phyloP scores from a whole-genome alignment of 257 asterid species.

The Striga asiatica region DNA sequence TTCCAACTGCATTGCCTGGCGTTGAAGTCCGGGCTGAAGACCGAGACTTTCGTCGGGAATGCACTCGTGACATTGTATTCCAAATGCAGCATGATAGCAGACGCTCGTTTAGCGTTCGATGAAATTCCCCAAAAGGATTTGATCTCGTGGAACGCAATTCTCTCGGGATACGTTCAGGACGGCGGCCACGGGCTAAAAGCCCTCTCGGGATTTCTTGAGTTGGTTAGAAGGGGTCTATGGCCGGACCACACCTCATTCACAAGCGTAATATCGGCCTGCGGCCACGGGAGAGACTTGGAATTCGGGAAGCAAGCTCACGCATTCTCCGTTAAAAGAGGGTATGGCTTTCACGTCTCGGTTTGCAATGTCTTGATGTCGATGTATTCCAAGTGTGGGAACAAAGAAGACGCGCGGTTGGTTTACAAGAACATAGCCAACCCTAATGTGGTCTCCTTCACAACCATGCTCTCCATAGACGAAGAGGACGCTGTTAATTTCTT shows the following conservation, averaged over 20 bases:
- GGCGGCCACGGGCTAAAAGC: conserved; percentile 53
- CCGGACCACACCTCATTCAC: conserved; percentile 72
- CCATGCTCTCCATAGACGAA: conserved; percentile 60
- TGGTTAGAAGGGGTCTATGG: conserved; percentile 41
- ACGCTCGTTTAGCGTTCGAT: conserved; percentile 48
- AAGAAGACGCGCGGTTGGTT: conserved; percentile 39
- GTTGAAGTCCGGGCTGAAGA: conserved; percentile 40
- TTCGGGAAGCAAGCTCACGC: conserved; percentile 67
- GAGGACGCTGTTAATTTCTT: conserved; percentile 45
- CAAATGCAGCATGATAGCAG: conserved; percentile 42
- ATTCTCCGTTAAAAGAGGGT: conserved; percentile 47
- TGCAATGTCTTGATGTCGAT: conserved; percentile 75
- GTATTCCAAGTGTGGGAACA: conserved; percentile 51
- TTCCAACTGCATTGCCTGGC: conserved; percentile 49
- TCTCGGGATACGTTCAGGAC: conserved; percentile 76
- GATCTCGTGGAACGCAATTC: conserved; percentile 89
- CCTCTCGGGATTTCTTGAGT: conserved; percentile 36
- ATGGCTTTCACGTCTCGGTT: conserved; percentile 46
- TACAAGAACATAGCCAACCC: conserved; percentile 36
- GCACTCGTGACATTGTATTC: conserved; percentile 72
- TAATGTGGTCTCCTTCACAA: conserved; percentile 88
- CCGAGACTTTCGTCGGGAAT: conserved; percentile 57
- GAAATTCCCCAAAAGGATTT: conserved; percentile 53
- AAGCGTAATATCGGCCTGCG: conserved; percentile 71
- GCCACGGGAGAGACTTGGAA: conserved; percentile 51